A percentile compares a stretch with the other conserved stretches of the same genome.
Conservation (phyloP, 2,329 filamentous ascomycete genomes). For the Exserohilum turcica region DNA sequence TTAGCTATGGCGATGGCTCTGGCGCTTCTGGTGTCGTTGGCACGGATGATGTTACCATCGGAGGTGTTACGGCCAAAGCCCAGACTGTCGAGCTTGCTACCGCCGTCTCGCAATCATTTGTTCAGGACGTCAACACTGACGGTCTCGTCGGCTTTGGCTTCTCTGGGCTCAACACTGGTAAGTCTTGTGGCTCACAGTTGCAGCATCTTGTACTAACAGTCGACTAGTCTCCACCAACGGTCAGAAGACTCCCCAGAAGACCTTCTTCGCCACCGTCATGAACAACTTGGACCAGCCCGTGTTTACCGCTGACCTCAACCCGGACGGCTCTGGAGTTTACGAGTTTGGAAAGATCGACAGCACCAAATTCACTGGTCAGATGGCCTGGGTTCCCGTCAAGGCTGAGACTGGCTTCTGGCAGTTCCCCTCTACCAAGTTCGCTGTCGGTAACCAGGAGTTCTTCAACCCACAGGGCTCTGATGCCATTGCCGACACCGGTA, state of each 20-base stretch:
- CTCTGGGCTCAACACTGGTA: slow-evolving; percentile 63
- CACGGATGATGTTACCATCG: slow-evolving; percentile 69
- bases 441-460: slow-evolving; percentile 60
- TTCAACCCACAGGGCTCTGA: slow-evolving; percentile 56
- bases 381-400: slow-evolving; percentile 68
- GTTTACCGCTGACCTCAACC: slow-evolving; percentile 72
- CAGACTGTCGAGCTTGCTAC: slow-evolving; percentile 73
- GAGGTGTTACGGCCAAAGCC: slow-evolving; percentile 63
- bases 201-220: slow-evolving; percentile 10
- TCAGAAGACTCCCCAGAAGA: slow-evolving; percentile 66
- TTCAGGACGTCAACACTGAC: slow-evolving; percentile 64
- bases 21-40: slow-evolving; percentile 68
- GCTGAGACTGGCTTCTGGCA: slow-evolving; percentile 71
- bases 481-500: slow-evolving; percentile 61
- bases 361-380: slow-evolving; percentile 65
- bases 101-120: slow-evolving; percentile 62
- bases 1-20: slow-evolving; percentile 72
- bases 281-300: slow-evolving; percentile 65
- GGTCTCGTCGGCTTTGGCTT: slow-evolving; percentile 74
- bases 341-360: slow-evolving; percentile 74
- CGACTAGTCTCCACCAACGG: slow-evolving; percentile 50
- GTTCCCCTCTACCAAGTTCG: slow-evolving; percentile 63
- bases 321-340: slow-evolving; percentile 66
- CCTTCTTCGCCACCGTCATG: slow-evolving; percentile 75
- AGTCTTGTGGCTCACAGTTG: slow-evolving; percentile 45